Evolutionary conservation across 345 rosid species (phyloP).

Genomic region (Chamaenerion angustifolium): DNA sequence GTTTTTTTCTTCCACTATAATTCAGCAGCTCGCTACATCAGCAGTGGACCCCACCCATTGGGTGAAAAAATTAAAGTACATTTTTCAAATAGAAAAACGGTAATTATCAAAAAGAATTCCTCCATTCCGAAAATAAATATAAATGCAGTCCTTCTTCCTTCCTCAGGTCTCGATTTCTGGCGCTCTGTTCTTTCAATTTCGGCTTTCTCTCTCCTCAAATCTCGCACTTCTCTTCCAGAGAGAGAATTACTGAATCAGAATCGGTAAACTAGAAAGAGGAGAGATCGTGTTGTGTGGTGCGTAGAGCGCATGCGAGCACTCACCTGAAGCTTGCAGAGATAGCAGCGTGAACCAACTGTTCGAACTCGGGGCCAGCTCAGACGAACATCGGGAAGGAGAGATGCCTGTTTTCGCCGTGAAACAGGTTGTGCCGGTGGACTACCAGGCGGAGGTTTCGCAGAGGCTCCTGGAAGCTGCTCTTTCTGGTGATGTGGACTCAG

Average conservation of each 20-base stretch:
- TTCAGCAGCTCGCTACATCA: too few species aligned
- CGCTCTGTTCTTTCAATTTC: constrained; percentile 50
- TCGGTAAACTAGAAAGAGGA: not conserved
- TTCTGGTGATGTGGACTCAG: constrained; percentile 48
- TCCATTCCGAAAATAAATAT: constrained; percentile 3
- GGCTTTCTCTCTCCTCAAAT: constrained; percentile 28
- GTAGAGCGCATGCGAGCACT: constrained; percentile 8
- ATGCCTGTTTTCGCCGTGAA: constrained; percentile 78
- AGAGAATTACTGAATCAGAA: constrained; percentile 4
- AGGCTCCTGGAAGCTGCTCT: constrained; percentile 68
- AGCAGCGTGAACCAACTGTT: constrained; percentile 7
- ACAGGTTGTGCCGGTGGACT: constrained; percentile 90
- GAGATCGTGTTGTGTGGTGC: constrained; percentile 6
- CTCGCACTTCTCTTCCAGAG: constrained; percentile 10
- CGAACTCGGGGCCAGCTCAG: not conserved
- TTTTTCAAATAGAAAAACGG: not conserved
- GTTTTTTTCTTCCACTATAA: too few species aligned
- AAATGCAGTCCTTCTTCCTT: not conserved
- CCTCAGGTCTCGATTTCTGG: constrained; percentile 15
- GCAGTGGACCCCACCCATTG: too few species aligned
- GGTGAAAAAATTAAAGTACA: too few species aligned
- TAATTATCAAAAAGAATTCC: not conserved
- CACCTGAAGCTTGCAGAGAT: constrained; percentile 8
- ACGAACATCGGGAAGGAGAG: constrained; percentile 1
- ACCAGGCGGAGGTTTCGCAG: constrained; percentile 74